These are phyloP conservation scores for Ustilago shanxiensis DNA, from an alignment of 1,284 basidiomycete genomes.

Conservation along the genomic window DNA sequence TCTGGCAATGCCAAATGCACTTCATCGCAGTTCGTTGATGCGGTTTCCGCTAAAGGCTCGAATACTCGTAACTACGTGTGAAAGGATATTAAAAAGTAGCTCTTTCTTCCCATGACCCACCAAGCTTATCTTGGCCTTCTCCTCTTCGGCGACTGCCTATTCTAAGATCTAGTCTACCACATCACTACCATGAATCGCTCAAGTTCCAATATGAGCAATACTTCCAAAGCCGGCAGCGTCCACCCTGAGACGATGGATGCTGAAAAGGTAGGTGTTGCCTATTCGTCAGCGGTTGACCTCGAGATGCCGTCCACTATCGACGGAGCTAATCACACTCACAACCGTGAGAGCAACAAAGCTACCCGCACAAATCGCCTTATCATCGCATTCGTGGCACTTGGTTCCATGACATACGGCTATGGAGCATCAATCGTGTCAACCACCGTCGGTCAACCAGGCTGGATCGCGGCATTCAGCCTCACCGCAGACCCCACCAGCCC, in stretches of 20 bases:
- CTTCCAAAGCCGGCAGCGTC: background rate
- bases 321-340: background rate
- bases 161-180: background rate
- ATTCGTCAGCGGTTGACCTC: background rate
- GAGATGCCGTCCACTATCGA: background rate
- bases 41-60: no score
- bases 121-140: background rate
- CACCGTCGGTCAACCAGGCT: conserved; percentile 5
- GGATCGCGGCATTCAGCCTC: conserved; percentile 2
- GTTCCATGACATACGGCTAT: conserved; percentile 3
- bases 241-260: background rate
- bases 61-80: no score
- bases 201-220: background rate
- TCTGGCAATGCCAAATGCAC: no score
- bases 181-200: background rate
- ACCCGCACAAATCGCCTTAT: conserved; percentile 4
- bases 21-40: no score
- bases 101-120: background rate
- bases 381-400: background rate
- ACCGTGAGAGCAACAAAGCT: conserved; percentile 3
- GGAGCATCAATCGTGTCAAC: conserved; percentile 1
- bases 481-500: background rate
- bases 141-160: background rate
- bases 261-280: background rate
- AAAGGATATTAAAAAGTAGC: no score